These are phyloP conservation scores for Bromus sterilis DNA, from an alignment of 176 grass and related monocot genomes.

Conservation along the genomic window DNA sequence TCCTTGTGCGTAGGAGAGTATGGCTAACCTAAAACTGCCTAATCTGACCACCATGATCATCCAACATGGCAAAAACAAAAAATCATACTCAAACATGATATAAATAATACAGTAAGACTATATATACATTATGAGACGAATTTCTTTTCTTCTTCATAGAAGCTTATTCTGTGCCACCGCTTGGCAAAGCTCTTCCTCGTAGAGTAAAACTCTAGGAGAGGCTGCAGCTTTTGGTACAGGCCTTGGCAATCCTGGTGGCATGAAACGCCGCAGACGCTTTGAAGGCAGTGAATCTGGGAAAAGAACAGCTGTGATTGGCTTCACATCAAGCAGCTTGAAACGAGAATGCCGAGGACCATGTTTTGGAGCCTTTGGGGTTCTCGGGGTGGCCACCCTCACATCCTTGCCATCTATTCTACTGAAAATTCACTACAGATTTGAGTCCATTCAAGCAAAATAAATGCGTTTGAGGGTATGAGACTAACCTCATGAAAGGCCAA, in stretches of 20 bases:
- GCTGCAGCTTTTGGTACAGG: constrained; percentile 50
- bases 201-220: constrained; percentile 54
- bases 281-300: constrained; percentile 56
- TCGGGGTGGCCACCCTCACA: constrained; percentile 33
- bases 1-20: constrained; percentile 1
- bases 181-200: constrained; percentile 82
- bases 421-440: constrained; percentile 5
- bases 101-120: constrained; percentile 9
- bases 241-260: constrained; percentile 69
- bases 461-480: not conserved
- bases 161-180: constrained; percentile 95
- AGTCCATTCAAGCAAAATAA: not conserved
- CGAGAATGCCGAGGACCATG: constrained; percentile 47
- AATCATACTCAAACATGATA: constrained; percentile 11
- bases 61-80: constrained; percentile 25
- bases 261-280: constrained; percentile 20
- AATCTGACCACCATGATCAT: constrained; percentile 16
- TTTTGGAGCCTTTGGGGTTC: constrained; percentile 64
- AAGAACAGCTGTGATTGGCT: constrained; percentile 71
- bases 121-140: constrained; percentile 22
- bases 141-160: constrained; percentile 39
- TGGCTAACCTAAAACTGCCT: constrained; percentile 30
- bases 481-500: constrained; percentile 71
- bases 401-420: constrained; percentile 53
- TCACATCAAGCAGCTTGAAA: constrained; percentile 50